Conservation (phyloP, 306 rosid species). For the Cucurbita maxima region DNA sequence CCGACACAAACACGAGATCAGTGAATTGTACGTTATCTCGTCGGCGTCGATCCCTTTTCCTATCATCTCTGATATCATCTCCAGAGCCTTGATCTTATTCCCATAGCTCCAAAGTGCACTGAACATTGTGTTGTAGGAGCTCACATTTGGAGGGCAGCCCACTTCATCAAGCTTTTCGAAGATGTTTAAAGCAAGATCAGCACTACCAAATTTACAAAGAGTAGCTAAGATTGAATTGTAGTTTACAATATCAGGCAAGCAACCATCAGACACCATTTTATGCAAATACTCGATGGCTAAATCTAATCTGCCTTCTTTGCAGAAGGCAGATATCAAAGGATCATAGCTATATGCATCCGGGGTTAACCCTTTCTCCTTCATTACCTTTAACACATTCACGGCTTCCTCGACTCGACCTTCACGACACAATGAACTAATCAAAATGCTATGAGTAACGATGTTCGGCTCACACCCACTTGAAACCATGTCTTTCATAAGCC, state of each 20-base stretch:
- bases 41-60: constrained; percentile 49
- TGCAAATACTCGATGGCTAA: constrained; percentile 52
- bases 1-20: constrained; percentile 74
- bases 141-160: constrained; percentile 71
- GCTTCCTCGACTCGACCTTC: constrained; percentile 57
- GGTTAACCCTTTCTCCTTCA: constrained; percentile 63
- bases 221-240: constrained; percentile 66
- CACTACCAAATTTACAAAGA: constrained; percentile 53
- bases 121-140: constrained; percentile 76
- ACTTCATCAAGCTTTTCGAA: constrained; percentile 53
- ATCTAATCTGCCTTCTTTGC: constrained; percentile 56
- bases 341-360: constrained; percentile 73
- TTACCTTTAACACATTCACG: constrained; percentile 41
- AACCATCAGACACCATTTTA: constrained; percentile 61
- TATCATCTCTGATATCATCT: constrained; percentile 59
- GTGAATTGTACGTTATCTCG: constrained; percentile 58
- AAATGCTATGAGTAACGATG: constrained; percentile 47
- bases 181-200: constrained; percentile 49
- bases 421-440: constrained; percentile 51
- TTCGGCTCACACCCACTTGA: constrained; percentile 50
- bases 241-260: constrained; percentile 64
- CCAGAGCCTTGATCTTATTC: constrained; percentile 44
- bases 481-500: constrained; percentile 39
- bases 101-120: constrained; percentile 66
- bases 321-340: constrained; percentile 60